Percentiles rank a stretch among this genome's conserved stretches.
Conservation (phyloP, 352 stramenopile genomes). For the Achlya hypogyna region DNA sequence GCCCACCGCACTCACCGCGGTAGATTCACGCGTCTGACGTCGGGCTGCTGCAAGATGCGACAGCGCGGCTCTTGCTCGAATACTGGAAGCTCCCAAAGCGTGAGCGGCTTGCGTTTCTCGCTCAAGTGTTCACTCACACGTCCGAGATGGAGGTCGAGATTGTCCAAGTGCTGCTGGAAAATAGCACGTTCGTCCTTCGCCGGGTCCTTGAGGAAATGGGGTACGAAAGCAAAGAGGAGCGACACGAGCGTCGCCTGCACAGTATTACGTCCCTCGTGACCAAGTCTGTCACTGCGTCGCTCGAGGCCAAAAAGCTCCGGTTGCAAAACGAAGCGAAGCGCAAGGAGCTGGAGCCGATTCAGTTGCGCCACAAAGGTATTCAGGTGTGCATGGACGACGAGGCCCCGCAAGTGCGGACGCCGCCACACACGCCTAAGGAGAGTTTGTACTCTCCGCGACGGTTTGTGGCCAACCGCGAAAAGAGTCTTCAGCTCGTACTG, state of each 20-base stretch:
- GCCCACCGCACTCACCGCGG: neutral
- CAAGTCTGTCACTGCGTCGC: slow-evolving; percentile 5
- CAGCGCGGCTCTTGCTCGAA: slow-evolving; percentile 47
- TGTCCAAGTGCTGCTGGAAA: slow-evolving; percentile 41
- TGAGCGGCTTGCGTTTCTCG: slow-evolving; percentile 57
- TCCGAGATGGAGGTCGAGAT: slow-evolving; percentile 36
- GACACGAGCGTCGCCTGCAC: neutral
- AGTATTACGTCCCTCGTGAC: neutral
- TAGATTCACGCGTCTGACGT: slow-evolving; percentile 25
- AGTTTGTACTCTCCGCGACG: slow-evolving; percentile 1
- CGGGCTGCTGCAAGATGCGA: slow-evolving; percentile 46
- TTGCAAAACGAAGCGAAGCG: neutral
- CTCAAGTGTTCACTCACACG: slow-evolving; percentile 53
- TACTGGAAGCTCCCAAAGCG: slow-evolving; percentile 52
- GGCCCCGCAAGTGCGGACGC: neutral
- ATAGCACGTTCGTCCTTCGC: slow-evolving; percentile 26
- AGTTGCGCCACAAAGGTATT: slow-evolving; percentile 16
- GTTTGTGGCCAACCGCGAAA: neutral
- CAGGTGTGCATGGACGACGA: slow-evolving; percentile 10
- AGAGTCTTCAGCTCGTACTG: neutral
- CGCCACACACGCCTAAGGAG: neutral
- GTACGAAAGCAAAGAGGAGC: slow-evolving; percentile 3
- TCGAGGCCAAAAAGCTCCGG: slow-evolving; percentile 6
- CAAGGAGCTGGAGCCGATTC: slow-evolving; percentile 6
- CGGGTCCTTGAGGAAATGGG: slow-evolving; percentile 13